Percentiles rank a stretch among this genome's conserved stretches.
Evolutionary conservation across 2,329 filamentous ascomycete species (phyloP).

Genomic region (Cordyceps fumosorosea): DNA sequence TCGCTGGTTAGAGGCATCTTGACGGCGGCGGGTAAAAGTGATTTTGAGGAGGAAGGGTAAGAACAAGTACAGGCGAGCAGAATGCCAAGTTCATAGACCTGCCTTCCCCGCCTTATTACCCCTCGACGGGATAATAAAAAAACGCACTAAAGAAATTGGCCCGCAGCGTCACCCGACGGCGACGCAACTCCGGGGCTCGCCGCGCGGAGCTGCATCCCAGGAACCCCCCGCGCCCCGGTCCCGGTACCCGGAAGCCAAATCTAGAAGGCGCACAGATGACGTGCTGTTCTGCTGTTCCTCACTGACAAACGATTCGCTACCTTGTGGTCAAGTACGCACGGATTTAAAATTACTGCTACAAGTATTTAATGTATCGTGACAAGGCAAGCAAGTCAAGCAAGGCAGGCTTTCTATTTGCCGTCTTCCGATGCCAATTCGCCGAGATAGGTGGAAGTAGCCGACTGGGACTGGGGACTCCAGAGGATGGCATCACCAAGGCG

Average conservation of each 20-base stretch:
- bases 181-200: not conserved
- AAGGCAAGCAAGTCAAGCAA: not conserved
- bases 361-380: not conserved
- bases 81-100: not conserved
- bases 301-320: too few species aligned
- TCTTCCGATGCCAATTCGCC: not conserved
- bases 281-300: too few species aligned
- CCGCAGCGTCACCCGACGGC: not conserved
- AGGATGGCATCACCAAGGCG: too few species aligned
- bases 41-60: not conserved
- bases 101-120: too few species aligned
- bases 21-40: not conserved
- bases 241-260: not conserved
- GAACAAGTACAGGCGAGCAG: too few species aligned
- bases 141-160: not conserved
- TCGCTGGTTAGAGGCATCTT: constrained; percentile 42
- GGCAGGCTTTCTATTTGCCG: not conserved
- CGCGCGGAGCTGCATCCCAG: not conserved
- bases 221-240: not conserved
- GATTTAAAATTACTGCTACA: not conserved
- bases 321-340: too few species aligned
- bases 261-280: not conserved
- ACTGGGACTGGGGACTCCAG: not conserved
- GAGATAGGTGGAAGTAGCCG: not conserved
- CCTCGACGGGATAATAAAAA: not conserved